Evolutionary conservation across 140 eudicot species (phyloP).

Genomic region (Senecio squalidus): DNA sequence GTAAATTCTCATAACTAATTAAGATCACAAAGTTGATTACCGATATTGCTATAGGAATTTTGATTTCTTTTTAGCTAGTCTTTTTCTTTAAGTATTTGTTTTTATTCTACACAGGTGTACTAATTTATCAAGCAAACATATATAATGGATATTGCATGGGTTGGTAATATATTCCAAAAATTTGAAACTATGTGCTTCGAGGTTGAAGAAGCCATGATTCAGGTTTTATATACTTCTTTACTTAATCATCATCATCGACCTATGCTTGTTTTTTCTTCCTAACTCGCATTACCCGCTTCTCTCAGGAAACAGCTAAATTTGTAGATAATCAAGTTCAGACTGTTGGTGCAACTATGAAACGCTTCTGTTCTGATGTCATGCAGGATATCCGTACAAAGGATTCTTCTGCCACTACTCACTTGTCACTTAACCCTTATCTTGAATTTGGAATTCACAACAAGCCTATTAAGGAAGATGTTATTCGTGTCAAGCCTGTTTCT

Average conservation of each 20-base stretch:
- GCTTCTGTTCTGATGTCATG: constrained; percentile 79
- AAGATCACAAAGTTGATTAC: too few relatives aligned
- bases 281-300: background rate
- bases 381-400: constrained; percentile 58
- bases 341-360: constrained; percentile 74
- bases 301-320: constrained; percentile 78
- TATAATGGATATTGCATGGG: constrained; percentile 70
- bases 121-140: constrained; percentile 41
- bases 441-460: constrained; percentile 29
- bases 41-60: too few relatives aligned
- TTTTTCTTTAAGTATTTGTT: too few relatives aligned
- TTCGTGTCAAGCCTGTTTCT: constrained; percentile 27
- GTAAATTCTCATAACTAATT: too few relatives aligned
- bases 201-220: constrained; percentile 76
- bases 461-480: constrained; percentile 22
- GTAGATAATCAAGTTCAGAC: constrained; percentile 87
- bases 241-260: background rate
- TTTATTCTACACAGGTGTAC: too few relatives aligned
- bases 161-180: constrained; percentile 66
- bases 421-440: constrained; percentile 44
- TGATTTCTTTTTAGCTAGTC: too few relatives aligned
- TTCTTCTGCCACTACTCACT: constrained; percentile 41
- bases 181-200: constrained; percentile 90
- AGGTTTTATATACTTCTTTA: constrained; percentile 31
- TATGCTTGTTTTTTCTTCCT: background rate